A percentile compares a stretch with the other conserved stretches of the same genome.
Conservation (phyloP, 2,329 filamentous ascomycete genomes). For the Fusarium sp. region DNA sequence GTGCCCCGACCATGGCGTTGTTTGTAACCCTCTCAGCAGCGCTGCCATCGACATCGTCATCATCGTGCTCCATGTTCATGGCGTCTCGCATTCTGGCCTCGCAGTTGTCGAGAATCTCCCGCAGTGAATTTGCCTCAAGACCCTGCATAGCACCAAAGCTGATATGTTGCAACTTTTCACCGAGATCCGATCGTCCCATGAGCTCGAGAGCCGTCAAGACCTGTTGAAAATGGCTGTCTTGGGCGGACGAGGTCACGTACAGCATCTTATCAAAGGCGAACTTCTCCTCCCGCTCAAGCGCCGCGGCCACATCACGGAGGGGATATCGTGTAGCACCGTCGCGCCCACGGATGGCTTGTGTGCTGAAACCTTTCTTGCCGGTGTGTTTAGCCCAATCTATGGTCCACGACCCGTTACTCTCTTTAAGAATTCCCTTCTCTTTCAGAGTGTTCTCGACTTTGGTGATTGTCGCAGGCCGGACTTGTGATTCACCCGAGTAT, state of each 20-base stretch:
- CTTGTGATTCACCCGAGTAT: conserved; percentile 75
- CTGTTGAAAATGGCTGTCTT: conserved; percentile 75
- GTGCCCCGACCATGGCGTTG: conserved; percentile 4
- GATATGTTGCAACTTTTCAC: conserved; percentile 48
- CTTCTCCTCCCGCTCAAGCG: conserved; percentile 69
- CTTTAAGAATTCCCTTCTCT: conserved; percentile 69
- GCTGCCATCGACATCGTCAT: neutral
- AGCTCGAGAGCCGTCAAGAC: conserved; percentile 47
- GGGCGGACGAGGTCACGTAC: conserved; percentile 78
- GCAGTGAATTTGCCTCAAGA: conserved; percentile 52
- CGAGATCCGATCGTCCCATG: conserved; percentile 47
- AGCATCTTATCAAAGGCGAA: conserved; percentile 81
- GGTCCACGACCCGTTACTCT: conserved; percentile 73
- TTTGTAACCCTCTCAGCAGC: neutral
- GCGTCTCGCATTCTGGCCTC: neutral
- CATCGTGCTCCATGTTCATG: neutral
- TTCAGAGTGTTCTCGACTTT: conserved; percentile 68
- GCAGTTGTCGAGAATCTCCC: conserved; percentile 11
- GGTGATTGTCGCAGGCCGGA: conserved; percentile 62
- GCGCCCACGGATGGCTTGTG: conserved; percentile 73
- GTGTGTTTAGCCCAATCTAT: conserved; percentile 78
- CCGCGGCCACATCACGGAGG: conserved; percentile 77
- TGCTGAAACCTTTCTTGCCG: conserved; percentile 74
- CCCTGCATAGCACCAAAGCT: conserved; percentile 61
- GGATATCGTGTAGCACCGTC: conserved; percentile 59